phyloP scores from a whole-genome alignment of 2,329 filamentous ascomycete species.

The Venturia asperata region DNA sequence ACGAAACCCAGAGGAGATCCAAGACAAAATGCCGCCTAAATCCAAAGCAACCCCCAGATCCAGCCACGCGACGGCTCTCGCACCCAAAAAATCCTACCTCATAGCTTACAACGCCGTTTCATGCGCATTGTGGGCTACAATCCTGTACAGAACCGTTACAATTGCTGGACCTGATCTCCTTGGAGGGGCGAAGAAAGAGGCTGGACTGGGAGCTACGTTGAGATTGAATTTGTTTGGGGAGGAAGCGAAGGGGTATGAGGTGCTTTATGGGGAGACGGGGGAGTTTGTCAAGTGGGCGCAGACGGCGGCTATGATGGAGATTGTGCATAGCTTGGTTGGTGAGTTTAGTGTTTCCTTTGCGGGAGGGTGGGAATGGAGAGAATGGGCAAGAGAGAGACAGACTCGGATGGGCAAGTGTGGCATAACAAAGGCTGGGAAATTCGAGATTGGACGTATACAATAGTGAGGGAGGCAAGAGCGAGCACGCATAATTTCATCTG shows the following conservation, averaged over 20 bases:
- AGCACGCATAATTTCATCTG: background rate
- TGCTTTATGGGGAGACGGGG: constrained; percentile 39
- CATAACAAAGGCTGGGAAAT: background rate
- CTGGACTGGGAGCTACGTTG: constrained; percentile 22
- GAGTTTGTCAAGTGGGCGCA: constrained; percentile 72
- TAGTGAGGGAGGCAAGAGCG: background rate
- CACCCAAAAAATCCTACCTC: constrained; percentile 50
- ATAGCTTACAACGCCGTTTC: constrained; percentile 78
- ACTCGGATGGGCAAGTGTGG: background rate
- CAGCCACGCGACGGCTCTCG: background rate
- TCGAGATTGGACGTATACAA: background rate
- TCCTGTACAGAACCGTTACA: constrained; percentile 62
- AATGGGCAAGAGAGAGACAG: background rate
- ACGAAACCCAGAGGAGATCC: background rate
- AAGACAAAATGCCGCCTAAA: background rate
- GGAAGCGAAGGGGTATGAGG: constrained; percentile 50
- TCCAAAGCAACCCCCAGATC: background rate
- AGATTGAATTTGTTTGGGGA: constrained; percentile 22
- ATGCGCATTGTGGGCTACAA: constrained; percentile 67
- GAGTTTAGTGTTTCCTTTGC: constrained; percentile 26
- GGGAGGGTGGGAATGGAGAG: background rate
- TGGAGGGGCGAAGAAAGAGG: constrained; percentile 16
- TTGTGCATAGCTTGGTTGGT: constrained; percentile 75
- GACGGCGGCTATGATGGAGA: constrained; percentile 73
- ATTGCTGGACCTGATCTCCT: background rate